Conservation (phyloP, 1,284 basidiomycete genomes). For the Ganoderma meredithae region DNA sequence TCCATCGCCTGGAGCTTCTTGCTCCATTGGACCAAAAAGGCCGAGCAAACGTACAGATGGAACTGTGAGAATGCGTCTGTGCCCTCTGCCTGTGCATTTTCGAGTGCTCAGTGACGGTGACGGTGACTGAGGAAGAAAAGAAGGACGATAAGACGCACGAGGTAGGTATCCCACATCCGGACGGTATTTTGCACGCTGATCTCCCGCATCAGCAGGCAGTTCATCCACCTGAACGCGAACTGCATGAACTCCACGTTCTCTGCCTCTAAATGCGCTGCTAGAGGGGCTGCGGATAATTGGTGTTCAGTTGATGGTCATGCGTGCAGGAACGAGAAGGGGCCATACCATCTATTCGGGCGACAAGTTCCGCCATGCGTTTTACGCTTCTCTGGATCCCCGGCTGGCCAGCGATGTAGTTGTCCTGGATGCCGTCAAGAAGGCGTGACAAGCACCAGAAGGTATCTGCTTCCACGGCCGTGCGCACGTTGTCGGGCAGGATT, state of each 20-base stretch:
- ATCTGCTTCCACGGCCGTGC: constrained; percentile 92
- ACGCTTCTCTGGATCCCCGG: constrained; percentile 95
- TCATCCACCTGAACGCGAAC: constrained; percentile 99
- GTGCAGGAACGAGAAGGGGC: not conserved
- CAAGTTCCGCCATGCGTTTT: constrained; percentile 90
- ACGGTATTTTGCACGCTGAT: constrained; percentile 95
- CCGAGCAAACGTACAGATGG: constrained; percentile 95
- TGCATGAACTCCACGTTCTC: constrained; percentile 99
- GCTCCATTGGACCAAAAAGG: constrained; percentile 93
- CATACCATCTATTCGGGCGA: constrained; percentile 90
- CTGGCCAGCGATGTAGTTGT: constrained; percentile 95
- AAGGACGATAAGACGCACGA: constrained; percentile 61
- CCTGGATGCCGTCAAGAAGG: constrained; percentile 94
- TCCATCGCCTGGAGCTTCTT: constrained; percentile 93
- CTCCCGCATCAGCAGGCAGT: constrained; percentile 96
- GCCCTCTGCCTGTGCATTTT: constrained; percentile 96
- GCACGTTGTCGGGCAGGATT: constrained; percentile 70
- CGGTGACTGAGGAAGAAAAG: no score
- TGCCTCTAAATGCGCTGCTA: constrained; percentile 82
- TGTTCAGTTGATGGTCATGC: not conserved
- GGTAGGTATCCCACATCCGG: constrained; percentile 98
- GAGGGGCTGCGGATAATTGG: constrained; percentile 60
- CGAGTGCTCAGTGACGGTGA: no score
- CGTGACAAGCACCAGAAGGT: constrained; percentile 97
- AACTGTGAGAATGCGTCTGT: constrained; percentile 96